Base-by-base conservation (phyloP, 331 rosid species). In the Acacia concinna region DNA sequence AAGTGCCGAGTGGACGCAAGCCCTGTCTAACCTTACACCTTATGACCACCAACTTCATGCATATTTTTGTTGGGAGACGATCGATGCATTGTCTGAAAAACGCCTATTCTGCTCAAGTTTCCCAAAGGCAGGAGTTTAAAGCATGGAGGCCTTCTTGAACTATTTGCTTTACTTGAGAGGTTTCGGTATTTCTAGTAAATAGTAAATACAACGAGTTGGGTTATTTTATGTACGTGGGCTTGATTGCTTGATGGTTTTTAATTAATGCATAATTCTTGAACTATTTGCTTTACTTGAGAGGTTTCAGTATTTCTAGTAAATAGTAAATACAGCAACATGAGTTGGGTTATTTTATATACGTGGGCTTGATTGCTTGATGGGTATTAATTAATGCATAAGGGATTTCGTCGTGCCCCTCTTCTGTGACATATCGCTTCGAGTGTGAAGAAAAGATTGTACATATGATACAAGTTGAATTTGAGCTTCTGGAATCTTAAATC, bases 1-100 rank as follows among this genome's bases (percentile, higher is more conserved):
- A 91, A 86, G 88, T 78, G 93, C 84, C 90, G 98, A 68, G 91
- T 95, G 65, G 99, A 95, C 73, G 54, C 79, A 74, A 87, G 98
- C 85, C 86, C 82, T 18, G 44, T 86, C 82, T 94, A 82, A 85
- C 63, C 9, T 51, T 54, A 21, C 67, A 78, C 79, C 30, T 74
- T 56, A 37, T 76, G n/a, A 56, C 76, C 30, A 52, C 44, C 40
- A 6, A 46, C 40, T 71, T 25, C 79, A 15, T 71, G 67, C 80
- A 44, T 68, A 70, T 79, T 40, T 46, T 31, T 79, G 27, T 3
- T 40, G 41, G 27, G 72, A 74, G 35, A 41, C 12, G 75, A 28
- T 59, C 8, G 11, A 30, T 30, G 30, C 14, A 30, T 62, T 30
- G 37, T 28, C 38, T 13, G 68, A 66, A 63, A 63, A 67, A 23